Percentiles rank a stretch among this genome's conserved stretches.
phyloP scores from a whole-genome alignment of 148 eudicot genomes.

The Vaccinium vitisidaea region DNA sequence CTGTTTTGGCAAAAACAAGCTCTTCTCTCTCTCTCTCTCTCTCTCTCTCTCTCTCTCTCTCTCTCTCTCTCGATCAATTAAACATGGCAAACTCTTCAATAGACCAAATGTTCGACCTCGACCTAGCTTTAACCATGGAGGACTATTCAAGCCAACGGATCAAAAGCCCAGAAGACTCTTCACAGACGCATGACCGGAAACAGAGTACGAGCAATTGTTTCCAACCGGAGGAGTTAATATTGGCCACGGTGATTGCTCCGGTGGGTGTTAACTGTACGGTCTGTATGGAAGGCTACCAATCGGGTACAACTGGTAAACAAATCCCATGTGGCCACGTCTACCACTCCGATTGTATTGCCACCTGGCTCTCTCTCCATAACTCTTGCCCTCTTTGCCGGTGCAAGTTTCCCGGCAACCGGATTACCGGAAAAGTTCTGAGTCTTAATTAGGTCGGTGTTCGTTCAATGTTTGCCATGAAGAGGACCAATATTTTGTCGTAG shows the following conservation, averaged over 20 bases:
- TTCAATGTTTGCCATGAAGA: background rate
- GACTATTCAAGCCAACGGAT: background rate
- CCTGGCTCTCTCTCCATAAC: conserved; percentile 42
- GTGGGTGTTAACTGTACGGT: conserved; percentile 40
- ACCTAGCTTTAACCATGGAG: background rate
- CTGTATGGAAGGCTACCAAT: conserved; percentile 52
- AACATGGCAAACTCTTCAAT: background rate
- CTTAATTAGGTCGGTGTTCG: background rate
- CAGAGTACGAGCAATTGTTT: background rate
- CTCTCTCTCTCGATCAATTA: too few species aligned
- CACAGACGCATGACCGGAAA: background rate
- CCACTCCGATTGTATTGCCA: conserved; percentile 45
- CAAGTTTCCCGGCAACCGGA: conserved; percentile 16
- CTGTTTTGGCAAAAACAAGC: background rate
- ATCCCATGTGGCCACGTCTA: conserved; percentile 59
- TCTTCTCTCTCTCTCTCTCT: conserved; percentile 12
- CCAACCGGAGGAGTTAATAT: background rate
- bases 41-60: conserved; percentile 5
- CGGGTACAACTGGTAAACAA: conserved; percentile 23
- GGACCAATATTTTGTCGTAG: background rate
- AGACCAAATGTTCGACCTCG: background rate
- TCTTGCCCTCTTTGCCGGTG: conserved; percentile 70
- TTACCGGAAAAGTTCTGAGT: background rate
- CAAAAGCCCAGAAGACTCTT: background rate
- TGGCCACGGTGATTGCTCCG: background rate